Evolutionary conservation across 1,284 basidiomycete species (phyloP), one percentile per base, ranked within the genome.

Genomic region (Macrocystidia cucumis): DNA sequence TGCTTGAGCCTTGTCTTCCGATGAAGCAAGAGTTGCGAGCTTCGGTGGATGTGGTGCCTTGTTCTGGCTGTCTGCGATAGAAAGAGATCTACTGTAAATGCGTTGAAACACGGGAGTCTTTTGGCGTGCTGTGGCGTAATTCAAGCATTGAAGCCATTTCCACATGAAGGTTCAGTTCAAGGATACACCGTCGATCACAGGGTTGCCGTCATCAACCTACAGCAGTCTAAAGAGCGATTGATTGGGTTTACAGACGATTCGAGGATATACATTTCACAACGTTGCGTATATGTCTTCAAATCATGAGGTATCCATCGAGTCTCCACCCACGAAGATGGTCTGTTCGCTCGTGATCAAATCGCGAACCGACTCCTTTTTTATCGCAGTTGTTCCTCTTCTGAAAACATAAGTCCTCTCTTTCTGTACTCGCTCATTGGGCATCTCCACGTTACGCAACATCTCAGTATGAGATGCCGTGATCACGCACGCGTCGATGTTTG

Each of bases 401-500:
- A 95, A 96, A 32, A 72, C 76, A 63, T 95, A 95, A 34, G 72
- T 73, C 40, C 79, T 72, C 57, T 93, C 90, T 59, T 96, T 96
- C 56, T 74, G 60, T 8, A 73, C 79, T 9, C 91, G 77, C 53
- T 89, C 78, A 59, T 96, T 96, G n/a, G 89, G 95, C 67, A 72
- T 92, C 62, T 86, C 75, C 59, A 88, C 81, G 65, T 96, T 91
- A 49, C 96, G 74, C 44, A 96, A 63, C 81, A 84, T 91, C 58
- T 92, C 88, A 0, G 90, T 91, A 46, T 80, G 66, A 35, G 69
- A 62, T 36, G 81, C 78, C 7, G 87, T 91, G 61, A 99, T 96
- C 41, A 98, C 77, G 56, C 91, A 95, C 0, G 93, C 93, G 57
- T 99, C 96, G 49, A 98, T 82, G 56, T 99, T 98, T 13, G 88